A percentile compares a stretch with the other conserved stretches of the same genome.
Evolutionary conservation across 1,139 yeast species (phyloP).

Genomic region (Taiozyma sp.): DNA sequence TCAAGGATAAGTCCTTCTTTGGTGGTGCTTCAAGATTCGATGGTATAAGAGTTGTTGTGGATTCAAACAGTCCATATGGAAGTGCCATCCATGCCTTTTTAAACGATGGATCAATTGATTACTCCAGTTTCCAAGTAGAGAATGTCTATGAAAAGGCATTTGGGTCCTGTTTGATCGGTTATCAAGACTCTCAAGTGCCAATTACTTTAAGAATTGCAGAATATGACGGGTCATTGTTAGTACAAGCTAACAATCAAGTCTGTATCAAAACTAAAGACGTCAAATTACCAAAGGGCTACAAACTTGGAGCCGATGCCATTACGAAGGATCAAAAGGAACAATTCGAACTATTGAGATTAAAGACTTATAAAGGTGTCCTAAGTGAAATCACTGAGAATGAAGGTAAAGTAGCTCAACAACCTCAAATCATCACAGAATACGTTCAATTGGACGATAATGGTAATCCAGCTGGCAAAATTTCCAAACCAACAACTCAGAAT

Average conservation of each 20-base stretch:
- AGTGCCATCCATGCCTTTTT: slow-evolving; percentile 50
- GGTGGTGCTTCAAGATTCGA: slow-evolving; percentile 52
- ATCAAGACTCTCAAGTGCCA: slow-evolving; percentile 66
- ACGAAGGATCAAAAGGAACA: slow-evolving; percentile 37
- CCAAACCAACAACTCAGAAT: background rate
- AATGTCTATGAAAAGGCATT: slow-evolving; percentile 32
- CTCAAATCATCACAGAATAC: slow-evolving; percentile 28
- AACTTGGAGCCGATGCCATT: slow-evolving; percentile 51
- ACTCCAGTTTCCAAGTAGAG: slow-evolving; percentile 20
- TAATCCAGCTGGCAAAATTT: slow-evolving; percentile 22
- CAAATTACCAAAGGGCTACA: slow-evolving; percentile 35
- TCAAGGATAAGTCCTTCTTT: slow-evolving; percentile 25
- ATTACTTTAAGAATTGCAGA: slow-evolving; percentile 60
- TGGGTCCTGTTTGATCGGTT: slow-evolving; percentile 53
- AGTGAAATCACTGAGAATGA: slow-evolving; percentile 53
- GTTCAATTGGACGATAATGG: slow-evolving; percentile 23
- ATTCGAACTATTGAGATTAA: slow-evolving; percentile 54
- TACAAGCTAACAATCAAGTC: slow-evolving; percentile 64
- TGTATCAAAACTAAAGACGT: slow-evolving; percentile 61
- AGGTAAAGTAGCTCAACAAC: slow-evolving; percentile 45
- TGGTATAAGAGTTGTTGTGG: slow-evolving; percentile 56
- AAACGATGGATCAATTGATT: slow-evolving; percentile 46
- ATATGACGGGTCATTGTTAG: slow-evolving; percentile 44
- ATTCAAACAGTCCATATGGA: slow-evolving; percentile 33
- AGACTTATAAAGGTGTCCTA: slow-evolving; percentile 47